phyloP scores from a whole-genome alignment of 805 yeast species.

The Pichia sporocuriosa region DNA sequence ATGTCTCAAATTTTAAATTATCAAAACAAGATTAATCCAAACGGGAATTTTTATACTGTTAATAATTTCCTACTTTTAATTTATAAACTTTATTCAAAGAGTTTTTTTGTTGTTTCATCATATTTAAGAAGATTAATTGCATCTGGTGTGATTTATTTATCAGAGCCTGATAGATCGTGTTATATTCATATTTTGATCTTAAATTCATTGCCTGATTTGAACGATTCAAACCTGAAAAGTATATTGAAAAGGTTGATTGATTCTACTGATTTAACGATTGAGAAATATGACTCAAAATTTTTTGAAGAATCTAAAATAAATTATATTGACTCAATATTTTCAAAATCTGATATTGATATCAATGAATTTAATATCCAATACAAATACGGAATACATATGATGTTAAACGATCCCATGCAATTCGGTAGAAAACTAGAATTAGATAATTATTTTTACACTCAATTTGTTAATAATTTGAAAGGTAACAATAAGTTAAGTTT shows the following conservation, averaged over 20 bases:
- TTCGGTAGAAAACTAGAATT: conserved; percentile 2
- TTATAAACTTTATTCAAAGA: conserved; percentile 40
- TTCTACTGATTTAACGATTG: conserved; percentile 20
- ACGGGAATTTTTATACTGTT: conserved; percentile 17
- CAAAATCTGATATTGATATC: background rate
- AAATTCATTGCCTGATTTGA: conserved; percentile 50
- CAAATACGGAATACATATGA: background rate
- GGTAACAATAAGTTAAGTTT: background rate
- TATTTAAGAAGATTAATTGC: conserved; percentile 79
- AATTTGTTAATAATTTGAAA: background rate
- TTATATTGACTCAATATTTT: background rate
- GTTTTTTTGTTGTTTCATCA: conserved; percentile 50
- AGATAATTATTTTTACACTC: background rate
- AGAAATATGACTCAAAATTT: conserved; percentile 9
- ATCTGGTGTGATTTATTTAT: conserved; percentile 69
- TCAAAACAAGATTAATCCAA: conserved; percentile 10
- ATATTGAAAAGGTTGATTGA: conserved; percentile 25
- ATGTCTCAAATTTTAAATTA: conserved; percentile 25
- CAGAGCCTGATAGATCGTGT: conserved; percentile 44
- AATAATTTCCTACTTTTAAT: conserved; percentile 39
- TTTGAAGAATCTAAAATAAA: background rate
- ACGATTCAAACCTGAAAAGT: conserved; percentile 32
- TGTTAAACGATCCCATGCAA: conserved; percentile 1
- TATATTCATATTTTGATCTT: conserved; percentile 49
- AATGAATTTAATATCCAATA: background rate